Conservation (phyloP, 2,329 filamentous ascomycete species). For the Ilyonectria destructans region DNA sequence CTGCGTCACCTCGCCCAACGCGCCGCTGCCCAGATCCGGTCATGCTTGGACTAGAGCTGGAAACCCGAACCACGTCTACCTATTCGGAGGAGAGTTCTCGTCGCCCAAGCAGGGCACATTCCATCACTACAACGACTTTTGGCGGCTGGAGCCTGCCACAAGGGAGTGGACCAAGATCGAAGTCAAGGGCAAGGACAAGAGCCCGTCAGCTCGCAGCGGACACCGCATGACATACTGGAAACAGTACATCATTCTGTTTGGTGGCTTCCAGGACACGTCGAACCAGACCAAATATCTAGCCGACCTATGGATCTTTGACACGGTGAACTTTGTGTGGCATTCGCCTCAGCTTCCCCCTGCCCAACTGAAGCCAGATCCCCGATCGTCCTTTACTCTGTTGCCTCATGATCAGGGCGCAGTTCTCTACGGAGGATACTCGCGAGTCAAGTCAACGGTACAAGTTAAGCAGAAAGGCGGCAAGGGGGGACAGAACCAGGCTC, state of each 20-base stretch:
- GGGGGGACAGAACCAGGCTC: constrained; percentile 73
- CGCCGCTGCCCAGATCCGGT: constrained; percentile 89
- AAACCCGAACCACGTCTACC: constrained; percentile 87
- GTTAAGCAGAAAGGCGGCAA: constrained; percentile 71
- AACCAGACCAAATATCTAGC: constrained; percentile 94
- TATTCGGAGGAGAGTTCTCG: constrained; percentile 97
- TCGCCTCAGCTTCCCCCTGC: constrained; percentile 82
- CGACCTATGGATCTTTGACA: constrained; percentile 97
- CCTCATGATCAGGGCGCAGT: constrained; percentile 93
- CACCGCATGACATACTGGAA: constrained; percentile 98
- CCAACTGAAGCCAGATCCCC: constrained; percentile 89
- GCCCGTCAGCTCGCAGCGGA: constrained; percentile 88
- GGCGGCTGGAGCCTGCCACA: constrained; percentile 87
- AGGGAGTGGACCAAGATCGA: constrained; percentile 96
- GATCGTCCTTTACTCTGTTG: constrained; percentile 92
- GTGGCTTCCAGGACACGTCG: constrained; percentile 97
- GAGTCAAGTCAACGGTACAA: constrained; percentile 82
- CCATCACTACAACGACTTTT: constrained; percentile 99
- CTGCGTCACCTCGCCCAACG: constrained; percentile 90
- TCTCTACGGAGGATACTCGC: constrained; percentile 93
- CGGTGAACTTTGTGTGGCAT: constrained; percentile 88
- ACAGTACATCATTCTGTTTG: constrained; percentile 95
- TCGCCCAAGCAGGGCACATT: constrained; percentile 98
- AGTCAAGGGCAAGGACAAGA: constrained; percentile 81
- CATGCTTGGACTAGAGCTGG: constrained; percentile 95